A percentile compares a stretch with the other conserved stretches of the same genome.
phyloP scores from a whole-genome alignment of 352 stramenopile genomes.

The Phytopythium kandeliae region DNA sequence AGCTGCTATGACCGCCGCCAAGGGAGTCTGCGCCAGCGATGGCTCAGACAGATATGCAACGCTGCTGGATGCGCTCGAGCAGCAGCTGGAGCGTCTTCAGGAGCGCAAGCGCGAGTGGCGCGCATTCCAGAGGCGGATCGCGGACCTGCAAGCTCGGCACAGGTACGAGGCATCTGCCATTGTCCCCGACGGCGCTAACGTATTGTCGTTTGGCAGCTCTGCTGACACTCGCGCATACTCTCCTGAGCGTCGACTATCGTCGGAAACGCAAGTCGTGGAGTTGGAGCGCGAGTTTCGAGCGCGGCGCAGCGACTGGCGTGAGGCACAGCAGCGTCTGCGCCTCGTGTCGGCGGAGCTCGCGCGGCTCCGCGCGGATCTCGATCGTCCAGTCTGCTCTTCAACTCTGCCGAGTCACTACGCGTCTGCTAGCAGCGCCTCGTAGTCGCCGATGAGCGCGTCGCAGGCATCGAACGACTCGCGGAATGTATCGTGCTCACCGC shows the following conservation, averaged over 20 bases:
- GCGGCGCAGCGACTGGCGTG: not conserved
- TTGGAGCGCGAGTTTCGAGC: conserved; percentile 3
- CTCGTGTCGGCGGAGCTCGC: conserved; percentile 4
- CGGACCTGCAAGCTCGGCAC: not conserved
- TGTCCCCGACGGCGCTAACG: no score
- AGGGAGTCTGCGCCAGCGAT: not conserved
- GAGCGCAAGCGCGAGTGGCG: conserved; percentile 27
- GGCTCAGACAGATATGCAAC: not conserved
- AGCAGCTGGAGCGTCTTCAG: conserved; percentile 13
- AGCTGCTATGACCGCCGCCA: not conserved
- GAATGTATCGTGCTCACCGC: conserved; percentile 38
- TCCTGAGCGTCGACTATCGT: not conserved
- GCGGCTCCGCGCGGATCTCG: not conserved
- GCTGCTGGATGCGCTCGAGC: conserved; percentile 22
- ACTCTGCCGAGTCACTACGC: not conserved
- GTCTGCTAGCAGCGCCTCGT: conserved; percentile 23
- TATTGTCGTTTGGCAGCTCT: not conserved
- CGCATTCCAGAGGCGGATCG: conserved; percentile 17
- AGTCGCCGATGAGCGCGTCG: conserved; percentile 29
- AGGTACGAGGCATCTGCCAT: conserved; percentile 1
- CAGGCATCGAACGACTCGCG: conserved; percentile 34
- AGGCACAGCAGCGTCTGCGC: conserved; percentile 1
- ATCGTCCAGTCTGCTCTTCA: conserved; percentile 7
- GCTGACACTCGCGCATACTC: not conserved
- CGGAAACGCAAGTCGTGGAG: not conserved